Base-by-base conservation (phyloP, 2,329 filamentous ascomycete species). In the Pseudogymnoascus sp. region DNA sequence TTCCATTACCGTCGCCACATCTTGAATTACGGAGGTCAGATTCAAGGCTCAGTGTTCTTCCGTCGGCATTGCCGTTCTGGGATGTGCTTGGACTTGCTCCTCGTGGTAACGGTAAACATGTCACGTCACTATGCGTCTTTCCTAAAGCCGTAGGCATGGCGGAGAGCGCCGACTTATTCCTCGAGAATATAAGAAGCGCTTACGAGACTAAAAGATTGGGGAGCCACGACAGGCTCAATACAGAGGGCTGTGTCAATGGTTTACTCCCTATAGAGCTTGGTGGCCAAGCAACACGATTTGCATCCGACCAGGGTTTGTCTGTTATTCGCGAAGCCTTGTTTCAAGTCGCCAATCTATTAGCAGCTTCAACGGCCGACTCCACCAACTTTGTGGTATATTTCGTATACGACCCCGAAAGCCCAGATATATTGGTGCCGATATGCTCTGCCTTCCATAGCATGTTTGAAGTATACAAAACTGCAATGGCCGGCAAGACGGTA, bases 201-300 rank as follows among this genome's bases (percentile, higher is more conserved):
- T 94, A 93, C 70, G 90, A 93, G 69, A 84, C 84, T 8, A 80
- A 88, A 62, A 89, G 89, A 67, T 76, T 95, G 2, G 91, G 91
- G 3, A 80, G 77, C 1, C 88, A 92, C 67, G 71, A 76, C 33
- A 75, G 76, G 30, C 71, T 76, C 2, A 70, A 71, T 60, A 72
- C 73, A 2, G 69, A 76, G 25, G 74, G 75, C 22, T 71, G 76
- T 39, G 72, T 70, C 39, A 67, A 72, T 45, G 70, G 71, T 14
- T 71, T 64, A 28, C 72, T 67, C 35, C 59, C 69, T 30, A 64
- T 70, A 59, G 72, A 70, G 36, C 74, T 75, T 35, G 49, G 49
- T 55, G 77, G 75, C 35, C 76, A 83, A 19, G 66, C 70, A 66
- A 66, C 12, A 59, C 60, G 58, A 25, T 60, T 60, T 35, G 22